These are phyloP conservation scores for Candida ulmi DNA, from an alignment of 805 yeast genomes.

Conservation along the genomic window DNA sequence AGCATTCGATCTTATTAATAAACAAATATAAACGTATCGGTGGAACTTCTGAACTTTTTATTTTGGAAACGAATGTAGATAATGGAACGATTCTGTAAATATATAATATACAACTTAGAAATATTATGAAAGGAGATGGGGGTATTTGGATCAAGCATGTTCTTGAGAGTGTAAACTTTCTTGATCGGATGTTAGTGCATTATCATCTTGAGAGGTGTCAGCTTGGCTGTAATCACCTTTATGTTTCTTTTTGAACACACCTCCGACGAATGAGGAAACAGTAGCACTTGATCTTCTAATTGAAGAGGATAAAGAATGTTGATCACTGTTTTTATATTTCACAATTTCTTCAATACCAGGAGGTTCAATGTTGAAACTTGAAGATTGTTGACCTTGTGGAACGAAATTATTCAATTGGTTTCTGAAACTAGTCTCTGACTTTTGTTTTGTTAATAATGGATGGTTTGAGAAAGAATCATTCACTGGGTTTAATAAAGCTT, in stretches of 20 bases:
- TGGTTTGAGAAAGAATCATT: slow-evolving; percentile 25
- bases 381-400: slow-evolving; percentile 6
- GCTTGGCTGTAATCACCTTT: slow-evolving; percentile 12
- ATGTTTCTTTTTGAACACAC: slow-evolving; percentile 21
- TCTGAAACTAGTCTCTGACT: slow-evolving; percentile 20
- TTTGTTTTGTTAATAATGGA: slow-evolving; percentile 16
- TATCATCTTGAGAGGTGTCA: slow-evolving; percentile 24
- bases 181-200: slow-evolving; percentile 20
- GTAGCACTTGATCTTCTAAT: slow-evolving; percentile 39
- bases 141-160: background rate
- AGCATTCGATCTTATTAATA: too few relatives aligned
- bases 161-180: slow-evolving; percentile 10
- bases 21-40: too few relatives aligned
- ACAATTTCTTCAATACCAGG: slow-evolving; percentile 33
- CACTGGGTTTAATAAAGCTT: slow-evolving; percentile 17
- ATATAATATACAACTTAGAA: background rate
- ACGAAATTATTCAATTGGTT: slow-evolving; percentile 15
- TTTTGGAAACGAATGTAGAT: too few relatives aligned
- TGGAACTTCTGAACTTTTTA: too few relatives aligned
- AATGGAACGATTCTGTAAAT: too few relatives aligned
- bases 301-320: slow-evolving; percentile 25
- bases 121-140: too few relatives aligned
- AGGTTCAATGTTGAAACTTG: slow-evolving; percentile 27
- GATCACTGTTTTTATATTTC: slow-evolving; percentile 26
- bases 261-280: slow-evolving; percentile 30